Evolutionary conservation across 2,329 filamentous ascomycete genomes (phyloP).

Genomic region (Monilinia polystroma): DNA sequence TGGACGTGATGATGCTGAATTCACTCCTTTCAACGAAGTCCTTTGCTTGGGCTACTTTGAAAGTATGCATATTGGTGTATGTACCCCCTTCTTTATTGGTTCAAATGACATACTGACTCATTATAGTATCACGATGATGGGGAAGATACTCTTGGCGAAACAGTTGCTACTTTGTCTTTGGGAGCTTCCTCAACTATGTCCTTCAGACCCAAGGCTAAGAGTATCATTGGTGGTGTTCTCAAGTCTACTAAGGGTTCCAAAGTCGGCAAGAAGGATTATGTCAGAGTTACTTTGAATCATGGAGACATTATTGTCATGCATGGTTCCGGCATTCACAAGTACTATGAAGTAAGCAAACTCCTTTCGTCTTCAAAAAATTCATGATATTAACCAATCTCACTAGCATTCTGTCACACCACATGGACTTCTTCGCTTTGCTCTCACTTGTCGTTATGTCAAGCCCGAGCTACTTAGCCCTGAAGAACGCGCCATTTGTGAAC

Average conservation of each 20-base stretch:
- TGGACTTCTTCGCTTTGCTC: constrained; percentile 54
- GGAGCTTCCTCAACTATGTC: constrained; percentile 51
- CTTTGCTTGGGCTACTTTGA: constrained; percentile 61
- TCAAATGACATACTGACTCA: constrained; percentile 22
- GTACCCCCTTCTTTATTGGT: constrained; percentile 29
- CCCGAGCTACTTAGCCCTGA: constrained; percentile 43
- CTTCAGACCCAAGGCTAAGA: constrained; percentile 53
- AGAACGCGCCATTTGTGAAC: constrained; percentile 26
- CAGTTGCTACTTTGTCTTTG: constrained; percentile 60
- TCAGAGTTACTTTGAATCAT: constrained; percentile 52
- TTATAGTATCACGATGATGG: constrained; percentile 65
- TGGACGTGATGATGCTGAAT: neutral
- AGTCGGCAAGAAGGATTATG: constrained; percentile 38
- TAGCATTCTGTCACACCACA: constrained; percentile 53
- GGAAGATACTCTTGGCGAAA: constrained; percentile 60
- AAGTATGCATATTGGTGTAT: constrained; percentile 55
- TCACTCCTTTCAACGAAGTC: constrained; percentile 57
- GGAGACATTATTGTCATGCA: constrained; percentile 67
- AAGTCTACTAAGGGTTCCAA: constrained; percentile 16
- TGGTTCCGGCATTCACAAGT: constrained; percentile 56
- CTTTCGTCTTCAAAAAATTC: too few relatives aligned
- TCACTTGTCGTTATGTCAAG: constrained; percentile 55
- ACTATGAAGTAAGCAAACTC: constrained; percentile 51
- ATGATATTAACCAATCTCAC: constrained; percentile 29
- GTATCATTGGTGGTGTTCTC: constrained; percentile 27